Evolutionary conservation across 768 basidiomycete genomes (phyloP).

Genomic region (Pisolithus orientalis): DNA sequence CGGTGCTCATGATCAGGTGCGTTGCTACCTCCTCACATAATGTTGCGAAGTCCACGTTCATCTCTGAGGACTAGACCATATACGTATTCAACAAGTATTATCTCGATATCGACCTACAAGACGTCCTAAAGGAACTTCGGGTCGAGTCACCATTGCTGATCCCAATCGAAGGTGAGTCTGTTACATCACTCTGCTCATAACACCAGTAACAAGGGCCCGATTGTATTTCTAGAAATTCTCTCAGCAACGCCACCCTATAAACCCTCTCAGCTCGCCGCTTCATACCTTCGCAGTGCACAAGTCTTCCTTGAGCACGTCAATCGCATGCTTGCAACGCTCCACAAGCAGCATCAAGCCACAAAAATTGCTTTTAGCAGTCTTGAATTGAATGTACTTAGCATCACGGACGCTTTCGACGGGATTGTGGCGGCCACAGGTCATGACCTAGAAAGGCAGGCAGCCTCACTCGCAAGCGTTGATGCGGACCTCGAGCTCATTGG

Average conservation of each 20-base stretch:
- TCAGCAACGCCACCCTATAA: slow-evolving; percentile 69
- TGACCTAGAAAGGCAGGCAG: slow-evolving; percentile 63
- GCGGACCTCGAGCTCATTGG: slow-evolving; percentile 68
- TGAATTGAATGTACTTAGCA: slow-evolving; percentile 65
- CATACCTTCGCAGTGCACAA: slow-evolving; percentile 59
- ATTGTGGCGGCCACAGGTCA: slow-evolving; percentile 47
- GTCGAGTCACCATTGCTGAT: slow-evolving; percentile 59
- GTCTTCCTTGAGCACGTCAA: slow-evolving; percentile 58
- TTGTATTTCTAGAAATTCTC: slow-evolving; percentile 40
- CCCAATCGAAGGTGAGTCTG: slow-evolving; percentile 57
- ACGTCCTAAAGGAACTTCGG: slow-evolving; percentile 58
- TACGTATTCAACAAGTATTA: slow-evolving; percentile 83
- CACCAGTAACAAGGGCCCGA: background rate
- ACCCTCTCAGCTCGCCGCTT: slow-evolving; percentile 57
- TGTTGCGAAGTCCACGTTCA: background rate
- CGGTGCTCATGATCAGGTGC: slow-evolving; percentile 68
- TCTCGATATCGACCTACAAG: slow-evolving; percentile 61
- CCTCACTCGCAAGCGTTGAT: slow-evolving; percentile 56
- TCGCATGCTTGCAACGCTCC: slow-evolving; percentile 45
- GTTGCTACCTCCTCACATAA: slow-evolving; percentile 9
- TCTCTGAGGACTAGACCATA: slow-evolving; percentile 44
- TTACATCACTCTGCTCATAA: background rate
- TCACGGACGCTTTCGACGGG: slow-evolving; percentile 63
- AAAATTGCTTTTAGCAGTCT: slow-evolving; percentile 68
- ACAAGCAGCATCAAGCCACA: slow-evolving; percentile 62